Conservation (phyloP, 768 basidiomycete species). For the Fomitopsis serialis region DNA sequence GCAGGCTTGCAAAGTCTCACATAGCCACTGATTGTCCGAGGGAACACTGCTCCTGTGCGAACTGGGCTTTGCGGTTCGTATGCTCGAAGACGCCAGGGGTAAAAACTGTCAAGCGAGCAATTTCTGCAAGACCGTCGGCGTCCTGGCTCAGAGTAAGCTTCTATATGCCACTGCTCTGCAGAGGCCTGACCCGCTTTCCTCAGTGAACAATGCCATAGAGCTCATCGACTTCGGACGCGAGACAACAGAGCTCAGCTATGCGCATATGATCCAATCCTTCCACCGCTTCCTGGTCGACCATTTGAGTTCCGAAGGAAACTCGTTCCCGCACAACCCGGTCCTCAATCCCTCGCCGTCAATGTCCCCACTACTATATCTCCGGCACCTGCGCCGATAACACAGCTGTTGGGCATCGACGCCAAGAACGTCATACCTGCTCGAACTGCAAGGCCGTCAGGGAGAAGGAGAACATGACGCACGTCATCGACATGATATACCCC, state of each 20-base stretch:
- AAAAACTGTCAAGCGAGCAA: slow-evolving; percentile 96
- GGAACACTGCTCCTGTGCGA: slow-evolving; percentile 96
- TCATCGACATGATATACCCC: slow-evolving; percentile 87
- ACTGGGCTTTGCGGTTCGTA: slow-evolving; percentile 87
- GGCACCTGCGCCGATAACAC: slow-evolving; percentile 71
- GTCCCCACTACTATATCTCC: slow-evolving; percentile 24
- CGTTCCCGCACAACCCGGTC: slow-evolving; percentile 52
- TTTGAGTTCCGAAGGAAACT: slow-evolving; percentile 68
- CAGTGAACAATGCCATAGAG: slow-evolving; percentile 75
- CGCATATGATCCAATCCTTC: slow-evolving; percentile 89
- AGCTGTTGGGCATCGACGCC: slow-evolving; percentile 77
- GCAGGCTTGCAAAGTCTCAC: slow-evolving; percentile 84
- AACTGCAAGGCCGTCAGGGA: slow-evolving; percentile 66
- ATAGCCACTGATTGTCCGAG: slow-evolving; percentile 82
- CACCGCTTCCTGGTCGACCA: slow-evolving; percentile 91
- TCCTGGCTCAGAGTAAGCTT: slow-evolving; percentile 81
- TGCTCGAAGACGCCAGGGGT: slow-evolving; percentile 93
- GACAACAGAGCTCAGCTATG: slow-evolving; percentile 67
- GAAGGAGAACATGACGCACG: slow-evolving; percentile 77
- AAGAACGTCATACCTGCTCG: slow-evolving; percentile 72
- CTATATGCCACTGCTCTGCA: too few species aligned
- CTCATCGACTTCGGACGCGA: slow-evolving; percentile 87
- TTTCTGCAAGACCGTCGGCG: slow-evolving; percentile 90
- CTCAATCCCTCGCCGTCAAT: slow-evolving; percentile 30
- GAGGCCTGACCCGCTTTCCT: not conserved